A percentile compares a stretch with the other conserved stretches of the same genome.
These are phyloP conservation scores for Ziziphus jujuba DNA, from an alignment of 306 rosid species.

Conservation along the genomic window DNA sequence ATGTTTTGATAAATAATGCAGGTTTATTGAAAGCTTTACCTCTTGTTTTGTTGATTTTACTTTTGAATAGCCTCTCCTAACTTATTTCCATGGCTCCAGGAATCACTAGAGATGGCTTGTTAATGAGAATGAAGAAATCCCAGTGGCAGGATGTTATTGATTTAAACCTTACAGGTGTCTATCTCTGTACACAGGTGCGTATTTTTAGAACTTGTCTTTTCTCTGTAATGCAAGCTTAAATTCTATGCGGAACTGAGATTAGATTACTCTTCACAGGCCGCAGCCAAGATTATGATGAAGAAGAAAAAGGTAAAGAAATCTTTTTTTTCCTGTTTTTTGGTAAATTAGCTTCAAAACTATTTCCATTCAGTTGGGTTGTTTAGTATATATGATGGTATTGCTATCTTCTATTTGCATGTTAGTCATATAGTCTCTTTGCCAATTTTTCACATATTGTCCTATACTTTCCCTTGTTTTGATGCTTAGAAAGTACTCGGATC, in stretches of 20 bases:
- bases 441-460: not conserved
- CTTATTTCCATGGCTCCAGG: conserved; percentile 48
- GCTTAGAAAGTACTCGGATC: not conserved
- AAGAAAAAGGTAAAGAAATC: conserved; percentile 70
- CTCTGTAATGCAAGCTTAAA: conserved; percentile 12
- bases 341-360: conserved; percentile 1
- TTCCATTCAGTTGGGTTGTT: not conserved
- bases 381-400: not conserved
- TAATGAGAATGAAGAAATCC: conserved; percentile 94
- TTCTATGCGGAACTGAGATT: conserved; percentile 26
- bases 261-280: conserved; percentile 58
- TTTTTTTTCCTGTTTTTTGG: not conserved
- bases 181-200: conserved; percentile 74
- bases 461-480: not conserved
- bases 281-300: conserved; percentile 93
- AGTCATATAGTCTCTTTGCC: too few species aligned
- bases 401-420: too few species aligned
- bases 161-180: conserved; percentile 95
- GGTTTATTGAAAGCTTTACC: conserved; percentile 44
- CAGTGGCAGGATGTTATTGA: conserved; percentile 97
- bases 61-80: conserved; percentile 16
- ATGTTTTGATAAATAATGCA: conserved; percentile 84
- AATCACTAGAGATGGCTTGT: conserved; percentile 83
- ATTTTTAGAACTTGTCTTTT: conserved; percentile 15
- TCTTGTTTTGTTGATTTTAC: not conserved